A percentile compares a stretch with the other conserved stretches of the same genome.
phyloP scores from a whole-genome alignment of 106 monocot genomes.

The Iris macrosiphon region DNA sequence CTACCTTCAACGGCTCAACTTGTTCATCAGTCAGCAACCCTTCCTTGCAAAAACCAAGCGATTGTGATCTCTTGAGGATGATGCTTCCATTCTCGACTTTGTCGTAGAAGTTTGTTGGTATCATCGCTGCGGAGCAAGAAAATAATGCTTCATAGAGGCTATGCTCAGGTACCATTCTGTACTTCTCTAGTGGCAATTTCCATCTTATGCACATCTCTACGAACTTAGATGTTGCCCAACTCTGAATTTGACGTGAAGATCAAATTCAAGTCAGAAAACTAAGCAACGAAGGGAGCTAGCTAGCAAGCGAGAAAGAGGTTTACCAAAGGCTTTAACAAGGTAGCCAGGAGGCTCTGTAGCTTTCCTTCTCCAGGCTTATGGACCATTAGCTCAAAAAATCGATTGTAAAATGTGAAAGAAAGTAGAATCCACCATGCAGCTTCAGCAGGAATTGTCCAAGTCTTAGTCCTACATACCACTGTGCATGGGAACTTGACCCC shows the following conservation, averaged over 20 bases:
- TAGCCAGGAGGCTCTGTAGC: conserved; percentile 36
- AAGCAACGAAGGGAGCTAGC: too few relatives aligned
- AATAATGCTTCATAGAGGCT: conserved; percentile 33
- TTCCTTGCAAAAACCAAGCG: conserved; percentile 43
- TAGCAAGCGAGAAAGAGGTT: too few relatives aligned
- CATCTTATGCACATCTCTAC: conserved; percentile 45
- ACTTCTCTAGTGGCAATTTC: conserved; percentile 44
- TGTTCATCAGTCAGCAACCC: conserved; percentile 41
- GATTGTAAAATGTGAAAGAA: conserved; percentile 30
- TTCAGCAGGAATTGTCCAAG: too few relatives aligned
- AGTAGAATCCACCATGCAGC: conserved; percentile 50
- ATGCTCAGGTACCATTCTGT: conserved; percentile 66
- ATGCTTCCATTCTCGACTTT: conserved; percentile 73
- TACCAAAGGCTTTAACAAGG: conserved; percentile 56
- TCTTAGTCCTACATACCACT: too few relatives aligned
- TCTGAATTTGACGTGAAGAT: too few relatives aligned
- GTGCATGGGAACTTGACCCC: too few relatives aligned
- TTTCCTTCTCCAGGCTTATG: conserved; percentile 67
- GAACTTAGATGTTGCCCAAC: conserved; percentile 50
- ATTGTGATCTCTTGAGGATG: conserved; percentile 27
- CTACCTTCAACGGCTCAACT: conserved; percentile 12
- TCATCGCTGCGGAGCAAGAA: conserved; percentile 16
- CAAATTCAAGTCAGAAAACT: too few relatives aligned
- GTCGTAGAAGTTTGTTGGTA: conserved; percentile 56
- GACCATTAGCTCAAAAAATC: conserved; percentile 53